Evolutionary conservation across 345 rosid species (phyloP).

Genomic region (Citrus trifoliata): DNA sequence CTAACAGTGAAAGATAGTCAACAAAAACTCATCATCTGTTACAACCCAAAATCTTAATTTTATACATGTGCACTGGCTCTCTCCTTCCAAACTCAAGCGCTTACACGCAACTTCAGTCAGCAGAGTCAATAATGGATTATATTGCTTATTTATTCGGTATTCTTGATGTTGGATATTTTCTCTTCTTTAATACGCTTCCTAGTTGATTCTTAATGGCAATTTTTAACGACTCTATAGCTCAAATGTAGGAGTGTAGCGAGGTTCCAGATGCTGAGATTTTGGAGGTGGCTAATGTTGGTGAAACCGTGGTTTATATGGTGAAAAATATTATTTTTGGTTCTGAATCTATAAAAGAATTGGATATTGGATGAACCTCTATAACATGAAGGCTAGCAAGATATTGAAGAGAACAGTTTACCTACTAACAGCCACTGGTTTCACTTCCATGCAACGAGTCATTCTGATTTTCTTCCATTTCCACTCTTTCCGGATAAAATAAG

Average conservation of each 20-base stretch:
- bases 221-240: not conserved
- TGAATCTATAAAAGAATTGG: not conserved
- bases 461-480: conserved; percentile 18
- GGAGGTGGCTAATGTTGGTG: not conserved
- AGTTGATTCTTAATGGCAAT: not conserved
- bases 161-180: not conserved
- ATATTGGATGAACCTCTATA: no score
- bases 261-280: not conserved
- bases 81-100: not conserved
- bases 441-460: conserved; percentile 26
- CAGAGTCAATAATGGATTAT: not conserved
- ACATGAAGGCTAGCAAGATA: conserved; percentile 6
- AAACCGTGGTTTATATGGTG: not conserved
- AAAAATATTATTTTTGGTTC: not conserved
- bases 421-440: conserved; percentile 42
- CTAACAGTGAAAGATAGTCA: no score
- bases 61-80: not conserved
- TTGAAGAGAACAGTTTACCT: conserved; percentile 31
- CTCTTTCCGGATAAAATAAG: conserved; percentile 21
- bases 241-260: not conserved
- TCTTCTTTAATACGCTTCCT: not conserved
- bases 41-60: no score
- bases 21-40: no score
- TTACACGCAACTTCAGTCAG: not conserved
- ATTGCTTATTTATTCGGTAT: not conserved